phyloP scores from a whole-genome alignment of 495 filamentous ascomycete species.

The Evernia prunastri region DNA sequence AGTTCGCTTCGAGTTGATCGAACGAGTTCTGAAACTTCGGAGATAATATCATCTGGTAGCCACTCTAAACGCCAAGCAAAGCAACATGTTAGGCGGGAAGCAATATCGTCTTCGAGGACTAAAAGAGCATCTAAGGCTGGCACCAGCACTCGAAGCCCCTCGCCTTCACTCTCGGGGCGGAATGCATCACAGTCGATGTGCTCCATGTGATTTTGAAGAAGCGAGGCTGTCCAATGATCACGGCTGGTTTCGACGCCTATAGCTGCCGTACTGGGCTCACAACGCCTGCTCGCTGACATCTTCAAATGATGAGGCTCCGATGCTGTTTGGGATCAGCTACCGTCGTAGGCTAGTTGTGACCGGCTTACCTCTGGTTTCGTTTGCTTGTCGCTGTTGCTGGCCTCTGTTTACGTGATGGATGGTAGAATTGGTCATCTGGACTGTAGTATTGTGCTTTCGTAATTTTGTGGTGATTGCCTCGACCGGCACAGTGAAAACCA shows the following conservation, averaged over 20 bases:
- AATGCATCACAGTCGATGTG: neutral
- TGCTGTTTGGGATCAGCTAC: neutral
- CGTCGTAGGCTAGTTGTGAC: neutral
- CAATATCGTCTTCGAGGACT: neutral
- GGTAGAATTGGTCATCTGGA: neutral
- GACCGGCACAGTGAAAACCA: neutral
- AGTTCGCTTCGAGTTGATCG: neutral
- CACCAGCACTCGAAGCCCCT: neutral
- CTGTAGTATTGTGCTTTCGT: neutral
- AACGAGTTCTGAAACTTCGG: neutral
- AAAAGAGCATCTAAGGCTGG: neutral
- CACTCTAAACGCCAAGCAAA: neutral
- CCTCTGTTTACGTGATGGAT: neutral
- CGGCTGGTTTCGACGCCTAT: neutral
- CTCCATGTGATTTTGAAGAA: neutral
- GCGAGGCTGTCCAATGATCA: neutral
- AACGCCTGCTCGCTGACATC: neutral
- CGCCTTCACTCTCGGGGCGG: neutral
- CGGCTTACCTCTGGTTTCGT: neutral
- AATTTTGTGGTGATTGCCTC: neutral
- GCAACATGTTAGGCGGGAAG: neutral
- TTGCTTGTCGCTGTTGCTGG: neutral
- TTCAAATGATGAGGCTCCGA: neutral
- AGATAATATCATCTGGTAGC: neutral
- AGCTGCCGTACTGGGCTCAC: neutral